phyloP scores from a whole-genome alignment of 2,329 filamentous ascomycete species.

The Aspergillus pseudotamarii region DNA sequence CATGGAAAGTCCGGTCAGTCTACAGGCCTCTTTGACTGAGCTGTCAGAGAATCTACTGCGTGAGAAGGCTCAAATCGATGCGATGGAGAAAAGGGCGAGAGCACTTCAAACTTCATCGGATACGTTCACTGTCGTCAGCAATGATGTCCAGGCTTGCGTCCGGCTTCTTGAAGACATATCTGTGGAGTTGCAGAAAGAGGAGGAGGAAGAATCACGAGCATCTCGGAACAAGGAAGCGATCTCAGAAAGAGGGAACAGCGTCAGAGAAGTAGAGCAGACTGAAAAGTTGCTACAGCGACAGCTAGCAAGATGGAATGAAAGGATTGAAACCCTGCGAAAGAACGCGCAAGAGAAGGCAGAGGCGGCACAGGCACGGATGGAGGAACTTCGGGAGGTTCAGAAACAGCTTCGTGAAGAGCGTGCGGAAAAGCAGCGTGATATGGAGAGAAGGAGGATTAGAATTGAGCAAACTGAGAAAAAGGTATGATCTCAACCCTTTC shows the following conservation, averaged over 20 bases:
- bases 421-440: conserved; percentile 82
- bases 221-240: conserved; percentile 82
- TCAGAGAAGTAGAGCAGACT: conserved; percentile 86
- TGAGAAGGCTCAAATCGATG: conserved; percentile 84
- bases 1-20: conserved; percentile 78
- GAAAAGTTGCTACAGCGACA: conserved; percentile 84
- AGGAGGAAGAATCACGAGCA: conserved; percentile 82
- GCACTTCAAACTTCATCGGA: conserved; percentile 90
- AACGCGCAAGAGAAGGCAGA: conserved; percentile 80
- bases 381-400: conserved; percentile 80
- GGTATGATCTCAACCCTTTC: conserved; percentile 54
- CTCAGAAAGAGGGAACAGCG: conserved; percentile 83
- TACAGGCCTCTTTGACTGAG: conserved; percentile 81
- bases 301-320: conserved; percentile 79
- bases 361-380: conserved; percentile 84
- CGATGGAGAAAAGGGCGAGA: conserved; percentile 81
- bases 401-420: conserved; percentile 81
- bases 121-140: conserved; percentile 79
- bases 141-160: conserved; percentile 84
- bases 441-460: conserved; percentile 86
- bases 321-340: conserved; percentile 80
- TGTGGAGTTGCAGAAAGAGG: conserved; percentile 82
- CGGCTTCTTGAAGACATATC: conserved; percentile 87
- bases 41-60: conserved; percentile 74
- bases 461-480: conserved; percentile 99